Conservation (phyloP, 208 protist species). For the Naegleria gruberi region DNA sequence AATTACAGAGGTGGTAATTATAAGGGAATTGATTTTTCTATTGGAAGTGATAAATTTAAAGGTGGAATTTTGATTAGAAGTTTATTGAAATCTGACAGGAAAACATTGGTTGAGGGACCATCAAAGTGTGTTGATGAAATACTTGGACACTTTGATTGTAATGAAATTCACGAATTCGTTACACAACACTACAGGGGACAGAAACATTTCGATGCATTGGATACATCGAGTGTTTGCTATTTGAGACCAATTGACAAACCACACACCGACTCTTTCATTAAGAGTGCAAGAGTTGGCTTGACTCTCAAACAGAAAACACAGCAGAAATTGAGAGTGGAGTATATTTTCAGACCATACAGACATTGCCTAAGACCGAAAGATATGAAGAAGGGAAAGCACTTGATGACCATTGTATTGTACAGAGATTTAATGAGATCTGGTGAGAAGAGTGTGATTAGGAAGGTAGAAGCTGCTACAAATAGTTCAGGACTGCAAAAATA, state of each 20-base stretch:
- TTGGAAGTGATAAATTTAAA: background rate
- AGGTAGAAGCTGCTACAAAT: background rate
- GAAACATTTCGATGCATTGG: background rate
- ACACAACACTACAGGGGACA: background rate
- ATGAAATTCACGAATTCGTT: background rate
- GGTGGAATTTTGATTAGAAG: background rate
- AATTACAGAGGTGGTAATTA: slow-evolving; percentile 5
- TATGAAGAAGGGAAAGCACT: background rate
- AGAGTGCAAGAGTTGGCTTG: background rate
- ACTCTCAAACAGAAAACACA: background rate
- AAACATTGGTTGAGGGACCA: background rate
- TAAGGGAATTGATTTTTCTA: background rate
- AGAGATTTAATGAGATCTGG: background rate
- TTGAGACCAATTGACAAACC: background rate
- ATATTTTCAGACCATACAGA: background rate
- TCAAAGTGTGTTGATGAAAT: background rate
- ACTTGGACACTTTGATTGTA: background rate
- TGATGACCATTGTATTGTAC: background rate
- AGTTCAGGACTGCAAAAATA: background rate
- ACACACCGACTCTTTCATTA: background rate
- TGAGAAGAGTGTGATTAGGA: background rate
- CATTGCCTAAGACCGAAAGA: background rate
- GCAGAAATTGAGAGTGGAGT: background rate
- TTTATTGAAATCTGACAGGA: background rate
- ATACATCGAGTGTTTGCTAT: background rate